Conservation (phyloP, 202 grass and related monocot genomes). For the Musa balbisiana region DNA sequence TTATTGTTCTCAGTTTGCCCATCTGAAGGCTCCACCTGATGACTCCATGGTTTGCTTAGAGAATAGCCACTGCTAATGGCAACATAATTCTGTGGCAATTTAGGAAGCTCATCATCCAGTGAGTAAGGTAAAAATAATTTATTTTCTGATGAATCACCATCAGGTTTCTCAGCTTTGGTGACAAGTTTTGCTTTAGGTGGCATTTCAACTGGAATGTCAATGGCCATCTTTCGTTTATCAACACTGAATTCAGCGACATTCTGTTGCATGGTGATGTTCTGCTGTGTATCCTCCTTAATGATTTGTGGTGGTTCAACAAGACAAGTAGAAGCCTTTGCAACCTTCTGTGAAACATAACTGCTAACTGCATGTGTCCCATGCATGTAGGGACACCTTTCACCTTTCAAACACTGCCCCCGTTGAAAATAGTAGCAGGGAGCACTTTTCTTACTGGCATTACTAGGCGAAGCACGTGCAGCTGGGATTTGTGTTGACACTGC, state of each 20-base stretch:
- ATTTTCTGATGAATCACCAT: not conserved
- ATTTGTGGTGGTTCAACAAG: constrained; percentile 30
- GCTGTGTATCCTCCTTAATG: constrained; percentile 32
- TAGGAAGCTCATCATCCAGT: constrained; percentile 4
- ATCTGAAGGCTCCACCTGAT: constrained; percentile 27
- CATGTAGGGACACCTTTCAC: constrained; percentile 74
- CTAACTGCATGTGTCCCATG: constrained; percentile 42
- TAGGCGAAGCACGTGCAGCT: constrained; percentile 24
- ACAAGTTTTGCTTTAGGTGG: not conserved
- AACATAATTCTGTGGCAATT: constrained; percentile 34
- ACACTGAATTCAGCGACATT: not conserved
- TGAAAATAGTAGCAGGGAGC: constrained; percentile 94
- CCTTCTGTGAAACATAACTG: constrained; percentile 38
- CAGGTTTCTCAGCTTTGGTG: not conserved
- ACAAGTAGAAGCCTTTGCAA: constrained; percentile 37
- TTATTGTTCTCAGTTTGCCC: constrained; percentile 28
- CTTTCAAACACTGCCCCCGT: constrained; percentile 90
- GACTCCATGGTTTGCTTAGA: constrained; percentile 33
- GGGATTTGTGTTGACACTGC: not conserved
- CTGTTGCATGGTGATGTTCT: constrained; percentile 21
- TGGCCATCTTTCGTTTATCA: not conserved
- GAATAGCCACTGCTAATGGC: constrained; percentile 30
- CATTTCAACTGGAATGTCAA: not conserved
- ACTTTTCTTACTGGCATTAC: constrained; percentile 51
- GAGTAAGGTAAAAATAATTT: not conserved